Evolutionary conservation across 768 basidiomycete genomes (phyloP), one percentile per base, ranked within the genome.

Genomic region (Macrolepiota fuliginosa): DNA sequence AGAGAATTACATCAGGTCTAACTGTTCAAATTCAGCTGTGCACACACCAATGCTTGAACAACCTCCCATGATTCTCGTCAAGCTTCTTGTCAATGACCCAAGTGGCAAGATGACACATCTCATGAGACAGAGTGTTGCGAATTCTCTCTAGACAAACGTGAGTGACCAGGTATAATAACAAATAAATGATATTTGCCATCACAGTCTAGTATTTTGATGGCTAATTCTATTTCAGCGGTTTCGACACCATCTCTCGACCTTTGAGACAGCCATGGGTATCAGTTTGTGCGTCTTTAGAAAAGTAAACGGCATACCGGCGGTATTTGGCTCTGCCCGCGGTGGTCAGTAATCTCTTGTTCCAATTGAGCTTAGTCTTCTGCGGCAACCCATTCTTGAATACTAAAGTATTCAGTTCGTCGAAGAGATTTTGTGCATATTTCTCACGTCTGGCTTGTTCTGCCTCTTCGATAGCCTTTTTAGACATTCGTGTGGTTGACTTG

Each of bases 51-150:
- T 70, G 71, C 68, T 90, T 90, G 76, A 88, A 94, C 13, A 85
- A 73, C 46, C 73, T 78, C 6, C 92, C 92, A 65, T 95, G 92
- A 6, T 81, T 83, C 70, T 92, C 91, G 61, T 84, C 84, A 3
- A 87, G 82, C 10, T 85, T 79, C 17, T 81, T 76, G 69, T 89
- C 84, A 58, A 96, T 91, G 24, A 91, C 76, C 93, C 93, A 96
- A 59, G 84, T 84, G 2, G 94, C 94, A 36, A 96, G 73, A 75
- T 95, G 94, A 67, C 93, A 95, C 92, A 95, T 94, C 71, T 96
- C 94, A 66, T 96, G 94, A 32, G 91, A 86, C 12, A 96, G 74
- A 0, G 93, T 95, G 67, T 89, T 88, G 37, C 88, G 79, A 53
- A 95, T 89, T 40, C 92, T 84, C 57, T 91, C 93, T 94, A 61